Evolutionary conservation across 768 basidiomycete species (phyloP).

Genomic region (Calocybe indica): DNA sequence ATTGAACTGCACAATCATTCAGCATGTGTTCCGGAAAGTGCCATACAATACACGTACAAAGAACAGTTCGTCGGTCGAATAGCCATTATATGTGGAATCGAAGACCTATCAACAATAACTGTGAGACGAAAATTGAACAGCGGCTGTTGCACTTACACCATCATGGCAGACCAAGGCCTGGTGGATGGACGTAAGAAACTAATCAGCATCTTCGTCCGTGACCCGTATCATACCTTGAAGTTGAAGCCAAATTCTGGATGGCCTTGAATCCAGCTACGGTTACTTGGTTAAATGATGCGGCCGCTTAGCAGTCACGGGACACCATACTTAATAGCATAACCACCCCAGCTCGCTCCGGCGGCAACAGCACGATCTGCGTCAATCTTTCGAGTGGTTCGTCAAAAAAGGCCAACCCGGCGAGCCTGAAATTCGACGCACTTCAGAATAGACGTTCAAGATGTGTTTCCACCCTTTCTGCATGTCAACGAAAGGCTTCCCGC

Average conservation of each 20-base stretch:
- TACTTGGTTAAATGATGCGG: constrained; percentile 2
- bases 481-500: constrained; percentile 80
- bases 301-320: not conserved
- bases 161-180: constrained; percentile 85
- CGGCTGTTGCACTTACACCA: constrained; percentile 43
- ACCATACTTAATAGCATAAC: constrained; percentile 80
- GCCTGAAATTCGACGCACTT: constrained; percentile 34
- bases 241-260: constrained; percentile 83
- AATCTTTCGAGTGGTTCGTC: constrained; percentile 34
- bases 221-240: constrained; percentile 55
- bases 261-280: constrained; percentile 84
- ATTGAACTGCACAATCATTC: constrained; percentile 52
- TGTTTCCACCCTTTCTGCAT: constrained; percentile 71
- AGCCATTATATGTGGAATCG: constrained; percentile 74
- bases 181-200: constrained; percentile 1
- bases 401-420: not conserved
- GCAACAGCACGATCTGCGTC: constrained; percentile 66
- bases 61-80: constrained; percentile 86
- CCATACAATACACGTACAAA: constrained; percentile 48
- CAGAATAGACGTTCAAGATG: constrained; percentile 59
- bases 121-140: too few species aligned
- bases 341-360: constrained; percentile 83
- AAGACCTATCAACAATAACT: constrained; percentile 45
- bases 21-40: not conserved
- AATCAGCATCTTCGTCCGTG: not conserved